Percentiles rank a stretch among this genome's conserved stretches.
phyloP scores from a whole-genome alignment of 345 rosid genomes.

The Sisymbrium altissimum region DNA sequence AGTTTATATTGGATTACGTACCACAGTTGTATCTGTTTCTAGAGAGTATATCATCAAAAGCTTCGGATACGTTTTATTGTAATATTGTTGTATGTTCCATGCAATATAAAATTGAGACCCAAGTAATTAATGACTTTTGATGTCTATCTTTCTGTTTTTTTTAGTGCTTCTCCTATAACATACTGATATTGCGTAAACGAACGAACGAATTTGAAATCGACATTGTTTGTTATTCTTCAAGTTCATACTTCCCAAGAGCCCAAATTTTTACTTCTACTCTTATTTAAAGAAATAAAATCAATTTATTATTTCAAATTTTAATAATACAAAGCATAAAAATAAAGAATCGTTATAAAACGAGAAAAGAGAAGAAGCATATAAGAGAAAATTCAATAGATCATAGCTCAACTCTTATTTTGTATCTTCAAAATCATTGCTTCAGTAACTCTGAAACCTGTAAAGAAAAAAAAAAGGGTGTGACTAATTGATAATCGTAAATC shows the following conservation, averaged over 20 bases:
- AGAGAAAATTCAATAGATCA: background rate
- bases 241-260: background rate
- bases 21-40: too few relatives aligned
- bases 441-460: background rate
- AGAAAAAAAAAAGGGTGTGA: background rate
- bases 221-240: background rate
- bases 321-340: background rate
- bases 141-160: too few relatives aligned
- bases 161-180: too few relatives aligned
- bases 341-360: background rate
- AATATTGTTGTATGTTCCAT: too few relatives aligned
- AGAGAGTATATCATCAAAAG: too few relatives aligned
- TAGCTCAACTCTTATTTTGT: background rate
- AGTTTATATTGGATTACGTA: too few relatives aligned
- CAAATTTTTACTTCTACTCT: background rate
- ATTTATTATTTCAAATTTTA: background rate
- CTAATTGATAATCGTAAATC: background rate
- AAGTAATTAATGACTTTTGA: too few relatives aligned
- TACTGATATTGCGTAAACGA: too few relatives aligned
- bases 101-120: too few relatives aligned
- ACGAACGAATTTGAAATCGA: background rate
- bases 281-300: background rate
- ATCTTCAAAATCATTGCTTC: background rate
- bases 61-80: too few relatives aligned
- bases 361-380: background rate